Evolutionary conservation across 176 grass and related monocot species (phyloP), one percentile per base, ranked within the genome.

Genomic region (Puccinellia tenuiflora): DNA sequence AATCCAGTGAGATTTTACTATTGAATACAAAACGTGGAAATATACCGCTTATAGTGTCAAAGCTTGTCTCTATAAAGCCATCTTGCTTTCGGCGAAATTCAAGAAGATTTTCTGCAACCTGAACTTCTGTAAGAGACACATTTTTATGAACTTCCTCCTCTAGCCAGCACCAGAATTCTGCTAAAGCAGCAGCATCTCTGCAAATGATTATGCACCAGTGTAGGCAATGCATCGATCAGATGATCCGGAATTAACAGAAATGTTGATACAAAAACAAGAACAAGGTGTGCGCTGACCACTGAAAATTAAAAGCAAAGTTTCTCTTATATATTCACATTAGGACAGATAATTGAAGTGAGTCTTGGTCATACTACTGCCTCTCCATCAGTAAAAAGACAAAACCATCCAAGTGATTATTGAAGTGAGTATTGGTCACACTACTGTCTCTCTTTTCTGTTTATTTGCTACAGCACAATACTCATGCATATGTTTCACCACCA

Each of bases 11-110:
- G 6, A 71, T 51, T 81, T 56, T 31, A 48, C 45, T 45, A 67
- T 15, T 51, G 25, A 38, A 20, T 7, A 18, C 3, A 13, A 37
- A 61, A 78, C 2, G 8, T 75, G 39, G 47, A 79, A 83, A 91
- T 51, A 72, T 98, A 98, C 96, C 96, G 76, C 96, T 98, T 64
- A 98, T 98, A 76, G 96, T 98, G 65, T 98, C 92, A 66, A 98
- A 98, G 67, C 96, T 98, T 88, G 90, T 93, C 78, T 95, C 96
- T 76, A 98, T 79, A 77, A 98, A 98, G 20, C 90, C 90, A 59
- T 86, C 87, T 84, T 98, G 96, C 77, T 93, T 94, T 79, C 88
- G 80, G 85, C 96, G 96, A 88, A 98, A 95, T 84, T 90, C 87
- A 88, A 98, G 87, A 85, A 98, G 88, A 81, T 95, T 93, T 59